Evolutionary conservation across 768 basidiomycete species (phyloP), one percentile per base, ranked within the genome.

Genomic region (Kwoniella europaea): DNA sequence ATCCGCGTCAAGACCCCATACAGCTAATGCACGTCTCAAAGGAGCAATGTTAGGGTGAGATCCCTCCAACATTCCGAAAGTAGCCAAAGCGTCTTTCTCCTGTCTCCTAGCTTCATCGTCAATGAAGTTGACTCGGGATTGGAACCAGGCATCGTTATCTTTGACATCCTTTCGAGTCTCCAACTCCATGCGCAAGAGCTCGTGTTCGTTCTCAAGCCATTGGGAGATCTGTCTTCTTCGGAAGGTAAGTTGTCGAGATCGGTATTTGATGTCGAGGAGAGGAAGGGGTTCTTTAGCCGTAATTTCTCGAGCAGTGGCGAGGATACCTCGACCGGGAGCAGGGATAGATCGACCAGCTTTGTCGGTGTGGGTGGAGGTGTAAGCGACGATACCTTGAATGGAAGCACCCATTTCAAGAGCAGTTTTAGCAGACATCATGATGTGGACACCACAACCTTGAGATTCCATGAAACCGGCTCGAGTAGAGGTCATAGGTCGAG

Each of bases 281-380:
- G 91, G 91, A 12, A 91, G 86, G 43, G 93, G 89, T 68, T 91
- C 88, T 78, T 91, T 91, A 2, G 91, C 88, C 9, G 90, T 87
- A 55, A 96, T 85, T 85, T 98, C 90, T 72, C 94, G 88, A 15
- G 94, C 97, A 67, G 95, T 89, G 10, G 90, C 89, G 50, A 99
- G 88, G 29, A 94, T 92, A 74, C 97, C 97, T 69, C 91, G 90
- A 67, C 97, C 97, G 60, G 97, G 97, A 70, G 97, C 97, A 56
- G 97, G 97, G 67, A 99, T 90, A 3, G 95, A 98, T 61, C 97
- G 94, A 18, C 97, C 97, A 71, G 97, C 96, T 86, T 99, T 99
- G 87, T 99, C 97, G 76, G 92, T 96, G 74, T 54, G 82, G 54
- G 97, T 99, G 2, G 96, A 94, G 2, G 97, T 97, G 87, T 93